phyloP scores from a whole-genome alignment of 331 rosid species.

The Rhamnella rubrinervis region DNA sequence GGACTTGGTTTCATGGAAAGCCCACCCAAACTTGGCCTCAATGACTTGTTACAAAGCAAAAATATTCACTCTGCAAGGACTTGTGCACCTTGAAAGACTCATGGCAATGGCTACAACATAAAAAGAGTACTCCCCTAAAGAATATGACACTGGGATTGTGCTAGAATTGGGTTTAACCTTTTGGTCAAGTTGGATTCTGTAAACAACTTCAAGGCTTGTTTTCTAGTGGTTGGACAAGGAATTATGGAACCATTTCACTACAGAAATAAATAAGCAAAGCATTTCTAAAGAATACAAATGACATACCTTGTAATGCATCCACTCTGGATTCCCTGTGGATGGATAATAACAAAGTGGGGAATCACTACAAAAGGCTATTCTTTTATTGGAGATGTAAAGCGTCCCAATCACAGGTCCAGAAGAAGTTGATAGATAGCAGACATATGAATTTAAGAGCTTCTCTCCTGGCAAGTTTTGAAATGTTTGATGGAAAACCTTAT shows the following conservation, averaged over 20 bases:
- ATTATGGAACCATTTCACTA: too few species aligned
- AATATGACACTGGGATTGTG: too few species aligned
- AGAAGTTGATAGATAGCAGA: conserved; percentile 61
- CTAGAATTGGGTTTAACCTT: too few species aligned
- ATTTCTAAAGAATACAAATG: not conserved
- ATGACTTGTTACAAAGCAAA: not conserved
- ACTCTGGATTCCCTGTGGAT: conserved; percentile 39
- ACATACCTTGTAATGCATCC: conserved; percentile 54
- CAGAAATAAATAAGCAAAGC: not conserved
- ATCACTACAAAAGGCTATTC: conserved; percentile 80
- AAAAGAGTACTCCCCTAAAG: too few species aligned
- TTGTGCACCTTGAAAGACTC: not conserved
- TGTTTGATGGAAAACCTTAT: conserved; percentile 50
- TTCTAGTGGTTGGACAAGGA: too few species aligned
- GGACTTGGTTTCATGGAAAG: not conserved
- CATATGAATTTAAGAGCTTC: conserved; percentile 54
- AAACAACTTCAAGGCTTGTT: too few species aligned
- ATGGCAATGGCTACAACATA: not conserved
- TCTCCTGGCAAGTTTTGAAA: conserved; percentile 57
- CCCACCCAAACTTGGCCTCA: not conserved
- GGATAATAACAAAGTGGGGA: conserved; percentile 46
- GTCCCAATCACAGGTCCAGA: conserved; percentile 71
- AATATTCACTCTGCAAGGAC: too few species aligned
- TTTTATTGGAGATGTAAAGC: conserved; percentile 57
- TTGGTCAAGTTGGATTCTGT: too few species aligned